These are phyloP conservation scores for Acacia pycnantha DNA, from an alignment of 331 rosid species.

Conservation along the genomic window DNA sequence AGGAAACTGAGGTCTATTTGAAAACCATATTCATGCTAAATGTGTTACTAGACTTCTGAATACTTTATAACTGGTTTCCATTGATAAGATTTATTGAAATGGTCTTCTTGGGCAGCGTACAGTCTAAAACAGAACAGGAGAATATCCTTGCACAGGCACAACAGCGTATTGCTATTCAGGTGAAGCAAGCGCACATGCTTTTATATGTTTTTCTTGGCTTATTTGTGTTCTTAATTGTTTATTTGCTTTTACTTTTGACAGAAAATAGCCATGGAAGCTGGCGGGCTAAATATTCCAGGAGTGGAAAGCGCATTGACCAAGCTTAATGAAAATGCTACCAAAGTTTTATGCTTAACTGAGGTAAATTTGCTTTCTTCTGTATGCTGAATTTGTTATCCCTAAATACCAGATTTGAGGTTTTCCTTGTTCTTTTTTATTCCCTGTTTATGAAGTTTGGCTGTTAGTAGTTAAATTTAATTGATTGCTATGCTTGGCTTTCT, in stretches of 20 bases:
- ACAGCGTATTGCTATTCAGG: slow-evolving; percentile 82
- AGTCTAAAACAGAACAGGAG: slow-evolving; percentile 81
- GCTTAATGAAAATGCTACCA: slow-evolving; percentile 52
- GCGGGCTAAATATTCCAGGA: slow-evolving; percentile 50
- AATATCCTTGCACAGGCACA: slow-evolving; percentile 70
- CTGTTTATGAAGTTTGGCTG: slow-evolving; percentile 15
- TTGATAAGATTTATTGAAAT: slow-evolving; percentile 4
- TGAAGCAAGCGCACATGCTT: slow-evolving; percentile 14
- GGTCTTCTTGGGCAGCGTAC: slow-evolving; percentile 46
- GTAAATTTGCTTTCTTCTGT: slow-evolving; percentile 34
- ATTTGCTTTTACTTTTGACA: slow-evolving; percentile 20
- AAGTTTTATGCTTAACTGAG: slow-evolving; percentile 72
- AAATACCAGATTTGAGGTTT: background rate
- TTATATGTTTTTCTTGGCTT: slow-evolving; percentile 3
- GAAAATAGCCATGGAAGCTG: slow-evolving; percentile 67
- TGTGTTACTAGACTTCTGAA: background rate
- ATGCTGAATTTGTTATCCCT: slow-evolving; percentile 6
- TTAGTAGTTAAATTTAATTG: slow-evolving; percentile 9
- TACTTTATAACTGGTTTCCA: background rate
- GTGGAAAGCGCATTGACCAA: slow-evolving; percentile 35
- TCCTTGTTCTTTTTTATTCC: background rate
- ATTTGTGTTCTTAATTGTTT: slow-evolving; percentile 9
- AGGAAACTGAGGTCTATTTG: background rate
- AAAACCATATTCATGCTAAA: background rate
- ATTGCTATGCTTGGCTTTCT: slow-evolving; percentile 14